These are phyloP conservation scores for Rhododendron ovatum DNA, from an alignment of 148 eudicot genomes.

Conservation along the genomic window DNA sequence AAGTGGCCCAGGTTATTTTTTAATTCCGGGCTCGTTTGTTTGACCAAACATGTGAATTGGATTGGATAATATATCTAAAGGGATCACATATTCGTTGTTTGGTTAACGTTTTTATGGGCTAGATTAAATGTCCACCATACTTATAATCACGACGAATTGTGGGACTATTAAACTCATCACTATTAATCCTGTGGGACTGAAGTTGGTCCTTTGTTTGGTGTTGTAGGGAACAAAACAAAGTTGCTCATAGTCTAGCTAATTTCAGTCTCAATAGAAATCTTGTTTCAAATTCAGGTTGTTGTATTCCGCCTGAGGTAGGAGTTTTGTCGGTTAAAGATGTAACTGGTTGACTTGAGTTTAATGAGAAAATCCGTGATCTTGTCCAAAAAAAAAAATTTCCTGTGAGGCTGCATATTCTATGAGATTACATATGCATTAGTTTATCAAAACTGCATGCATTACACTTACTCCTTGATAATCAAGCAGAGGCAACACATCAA, in stretches of 20 bases:
- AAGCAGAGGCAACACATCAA: neutral
- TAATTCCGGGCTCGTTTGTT: neutral
- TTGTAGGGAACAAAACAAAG: no score
- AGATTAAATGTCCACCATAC: neutral
- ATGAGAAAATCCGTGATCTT: no score
- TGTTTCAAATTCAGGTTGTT: no score
- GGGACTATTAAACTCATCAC: neutral
- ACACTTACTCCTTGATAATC: neutral
- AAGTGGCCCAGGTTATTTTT: neutral
- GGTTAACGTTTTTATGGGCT: neutral
- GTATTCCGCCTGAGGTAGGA: no score
- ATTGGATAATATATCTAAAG: neutral
- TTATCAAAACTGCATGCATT: neutral
- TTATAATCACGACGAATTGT: neutral
- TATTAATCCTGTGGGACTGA: neutral
- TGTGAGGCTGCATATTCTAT: neutral
- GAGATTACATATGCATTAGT: no score
- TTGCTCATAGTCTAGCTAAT: no score
- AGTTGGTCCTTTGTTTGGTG: no score
- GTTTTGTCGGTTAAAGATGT: no score
- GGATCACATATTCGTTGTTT: neutral
- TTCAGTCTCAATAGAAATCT: no score
- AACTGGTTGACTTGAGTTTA: no score
- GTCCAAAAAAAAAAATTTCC: no score
- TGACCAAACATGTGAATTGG: neutral